Conservation (phyloP, 2,329 filamentous ascomycete species). For the Diaporthe sp. region DNA sequence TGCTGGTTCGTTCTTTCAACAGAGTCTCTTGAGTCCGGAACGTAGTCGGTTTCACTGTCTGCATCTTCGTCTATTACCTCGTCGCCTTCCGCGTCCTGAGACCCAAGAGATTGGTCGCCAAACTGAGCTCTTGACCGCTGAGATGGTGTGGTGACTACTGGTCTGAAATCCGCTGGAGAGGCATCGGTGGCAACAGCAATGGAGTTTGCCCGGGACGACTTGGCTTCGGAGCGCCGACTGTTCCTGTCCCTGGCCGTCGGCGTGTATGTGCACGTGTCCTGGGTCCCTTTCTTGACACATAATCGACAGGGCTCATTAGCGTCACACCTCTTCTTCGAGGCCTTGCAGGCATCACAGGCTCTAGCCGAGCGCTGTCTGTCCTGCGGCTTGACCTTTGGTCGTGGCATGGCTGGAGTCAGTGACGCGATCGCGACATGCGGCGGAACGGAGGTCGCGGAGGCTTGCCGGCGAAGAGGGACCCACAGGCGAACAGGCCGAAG, state of each 20-base stretch:
- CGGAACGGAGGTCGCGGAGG: slow-evolving; percentile 30
- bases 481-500: neutral
- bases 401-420: slow-evolving; percentile 33
- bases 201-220: slow-evolving; percentile 9
- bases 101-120: neutral
- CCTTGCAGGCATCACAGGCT: slow-evolving; percentile 38
- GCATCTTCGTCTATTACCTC: slow-evolving; percentile 4
- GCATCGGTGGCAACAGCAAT: slow-evolving; percentile 5
- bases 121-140: neutral
- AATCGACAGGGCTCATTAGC: slow-evolving; percentile 34
- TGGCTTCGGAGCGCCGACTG: neutral
- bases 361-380: slow-evolving; percentile 38
- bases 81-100: neutral
- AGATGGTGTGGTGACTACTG: neutral
- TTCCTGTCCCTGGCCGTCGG: slow-evolving; percentile 31
- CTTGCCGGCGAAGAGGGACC: slow-evolving; percentile 6
- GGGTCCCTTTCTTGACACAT: slow-evolving; percentile 34
- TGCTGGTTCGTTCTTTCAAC: slow-evolving; percentile 16
- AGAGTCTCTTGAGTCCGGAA: slow-evolving; percentile 24
- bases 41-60: slow-evolving; percentile 35
- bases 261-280: slow-evolving; percentile 35
- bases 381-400: slow-evolving; percentile 37
- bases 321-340: slow-evolving; percentile 39
- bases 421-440: neutral
- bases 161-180: neutral